Evolutionary conservation across 1,139 yeast genomes (phyloP), one percentile per base, ranked within the genome.

Genomic region (Blastobotrys ciferrii): DNA sequence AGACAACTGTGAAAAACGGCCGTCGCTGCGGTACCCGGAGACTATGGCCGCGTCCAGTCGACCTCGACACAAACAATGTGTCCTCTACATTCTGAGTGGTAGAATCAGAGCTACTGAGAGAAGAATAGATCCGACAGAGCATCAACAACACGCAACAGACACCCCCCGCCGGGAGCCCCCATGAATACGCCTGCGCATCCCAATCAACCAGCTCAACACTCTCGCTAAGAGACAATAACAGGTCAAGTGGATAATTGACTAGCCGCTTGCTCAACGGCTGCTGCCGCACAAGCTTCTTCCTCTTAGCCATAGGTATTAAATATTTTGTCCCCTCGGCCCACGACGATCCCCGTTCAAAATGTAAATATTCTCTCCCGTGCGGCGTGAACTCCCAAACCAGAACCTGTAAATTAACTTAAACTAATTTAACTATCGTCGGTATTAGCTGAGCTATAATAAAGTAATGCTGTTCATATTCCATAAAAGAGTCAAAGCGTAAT

Each of bases 191-290:
- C 53, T 78, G 73, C 1, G 73, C 69, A 56, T 84, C 88, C 89
- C 89, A 84, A 51, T 83, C 86, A 4, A 82, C 76, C 4, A 81
- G 68, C 43, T 75, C 73, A 15, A 80, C 56, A 11, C 68, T 59
- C 60, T 84, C 89, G 57, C 80, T 80, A 32, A 78, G 46, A 43
- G 73, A 70, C 3, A 83, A 68, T 46, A 74, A 71, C 32, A 76
- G 55, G 59, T 84, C 91, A 51, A 79, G 72, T 0, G 88, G 88
- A 45, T 76, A 75, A n/a, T 77, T 66, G 51, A 67, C 67, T 28
- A 80, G 52, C 52, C 68, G 66, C 23, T 77, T 70, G 43, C 69
- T 49, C 19, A 76, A 53, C 31, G 78, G 69, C 53, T 50, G 56
- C 25, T 32, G 45, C 12, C 49, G 38, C 6, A 49, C 33, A n/a